Evolutionary conservation across 1,139 yeast genomes (phyloP).

Genomic region (Arxiozyma telluris): DNA sequence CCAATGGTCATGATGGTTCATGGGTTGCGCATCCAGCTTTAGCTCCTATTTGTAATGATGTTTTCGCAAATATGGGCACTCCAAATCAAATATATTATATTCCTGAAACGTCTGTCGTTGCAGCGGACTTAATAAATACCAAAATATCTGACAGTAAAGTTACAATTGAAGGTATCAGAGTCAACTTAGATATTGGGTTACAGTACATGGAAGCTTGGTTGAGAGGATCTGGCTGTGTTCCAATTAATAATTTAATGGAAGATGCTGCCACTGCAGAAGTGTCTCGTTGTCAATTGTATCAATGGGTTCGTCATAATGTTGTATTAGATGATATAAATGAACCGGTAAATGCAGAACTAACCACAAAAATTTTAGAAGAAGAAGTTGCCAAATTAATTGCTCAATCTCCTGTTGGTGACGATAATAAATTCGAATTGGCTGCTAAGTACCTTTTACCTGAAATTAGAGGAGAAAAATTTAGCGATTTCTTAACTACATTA

Average conservation of each 20-base stretch:
- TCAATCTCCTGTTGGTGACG: constrained; percentile 32
- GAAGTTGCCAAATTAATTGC: constrained; percentile 44
- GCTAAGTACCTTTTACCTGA: constrained; percentile 55
- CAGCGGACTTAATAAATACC: constrained; percentile 57
- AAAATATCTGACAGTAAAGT: constrained; percentile 49
- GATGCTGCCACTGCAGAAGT: constrained; percentile 88
- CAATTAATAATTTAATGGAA: constrained; percentile 77
- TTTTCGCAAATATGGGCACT: constrained; percentile 71
- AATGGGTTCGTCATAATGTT: constrained; percentile 71
- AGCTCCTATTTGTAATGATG: constrained; percentile 64
- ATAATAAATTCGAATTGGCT: constrained; percentile 48
- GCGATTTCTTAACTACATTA: constrained; percentile 66
- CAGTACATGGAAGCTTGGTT: constrained; percentile 81
- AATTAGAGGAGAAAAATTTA: constrained; percentile 58
- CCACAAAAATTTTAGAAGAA: constrained; percentile 48
- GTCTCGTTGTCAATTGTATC: constrained; percentile 71
- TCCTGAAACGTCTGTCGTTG: constrained; percentile 29
- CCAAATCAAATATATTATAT: constrained; percentile 61
- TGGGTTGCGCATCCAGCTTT: constrained; percentile 85
- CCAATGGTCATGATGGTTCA: constrained; percentile 75
- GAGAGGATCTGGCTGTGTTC: constrained; percentile 75
- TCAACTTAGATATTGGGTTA: constrained; percentile 64
- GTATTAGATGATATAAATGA: constrained; percentile 48
- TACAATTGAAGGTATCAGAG: constrained; percentile 60
- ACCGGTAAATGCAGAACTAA: constrained; percentile 49